A percentile compares a stretch with the other conserved stretches of the same genome.
These are phyloP conservation scores for Fusarium pseudocircinatum DNA, from an alignment of 2,329 filamentous ascomycete species.

Conservation along the genomic window DNA sequence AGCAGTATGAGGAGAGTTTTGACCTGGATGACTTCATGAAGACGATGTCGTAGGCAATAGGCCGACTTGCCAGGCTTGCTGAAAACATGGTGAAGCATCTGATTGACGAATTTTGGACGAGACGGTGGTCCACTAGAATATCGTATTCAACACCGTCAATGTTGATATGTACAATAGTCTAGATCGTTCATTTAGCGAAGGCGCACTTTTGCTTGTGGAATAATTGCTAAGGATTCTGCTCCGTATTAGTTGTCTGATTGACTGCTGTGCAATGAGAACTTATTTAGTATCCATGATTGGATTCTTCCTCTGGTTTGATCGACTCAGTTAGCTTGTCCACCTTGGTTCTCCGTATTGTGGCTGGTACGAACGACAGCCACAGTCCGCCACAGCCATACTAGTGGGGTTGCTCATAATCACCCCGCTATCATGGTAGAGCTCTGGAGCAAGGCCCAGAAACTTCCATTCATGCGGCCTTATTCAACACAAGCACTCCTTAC, in stretches of 20 bases:
- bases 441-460: slow-evolving; percentile 39
- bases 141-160: slow-evolving; percentile 35
- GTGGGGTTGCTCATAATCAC: slow-evolving; percentile 37
- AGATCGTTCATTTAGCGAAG: slow-evolving; percentile 43
- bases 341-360: background rate
- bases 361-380: background rate
- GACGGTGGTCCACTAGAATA: slow-evolving; percentile 20
- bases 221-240: slow-evolving; percentile 13
- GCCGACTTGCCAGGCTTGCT: background rate
- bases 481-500: background rate
- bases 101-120: slow-evolving; percentile 15
- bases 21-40: slow-evolving; percentile 95
- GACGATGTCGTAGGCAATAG: slow-evolving; percentile 74
- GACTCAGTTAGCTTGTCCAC: background rate
- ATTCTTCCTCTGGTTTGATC: background rate
- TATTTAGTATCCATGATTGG: background rate
- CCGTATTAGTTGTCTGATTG: background rate
- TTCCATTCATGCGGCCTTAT: slow-evolving; percentile 29
- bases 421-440: slow-evolving; percentile 42
- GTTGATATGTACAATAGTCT: slow-evolving; percentile 40
- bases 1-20: slow-evolving; percentile 98
- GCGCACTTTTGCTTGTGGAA: slow-evolving; percentile 41
- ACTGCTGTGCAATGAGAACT: background rate
- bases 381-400: slow-evolving; percentile 6
- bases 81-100: slow-evolving; percentile 4